Evolutionary conservation across 2,329 filamentous ascomycete species (phyloP), one percentile per base, ranked within the genome.

Genomic region (Trichophyton schoenleinii): DNA sequence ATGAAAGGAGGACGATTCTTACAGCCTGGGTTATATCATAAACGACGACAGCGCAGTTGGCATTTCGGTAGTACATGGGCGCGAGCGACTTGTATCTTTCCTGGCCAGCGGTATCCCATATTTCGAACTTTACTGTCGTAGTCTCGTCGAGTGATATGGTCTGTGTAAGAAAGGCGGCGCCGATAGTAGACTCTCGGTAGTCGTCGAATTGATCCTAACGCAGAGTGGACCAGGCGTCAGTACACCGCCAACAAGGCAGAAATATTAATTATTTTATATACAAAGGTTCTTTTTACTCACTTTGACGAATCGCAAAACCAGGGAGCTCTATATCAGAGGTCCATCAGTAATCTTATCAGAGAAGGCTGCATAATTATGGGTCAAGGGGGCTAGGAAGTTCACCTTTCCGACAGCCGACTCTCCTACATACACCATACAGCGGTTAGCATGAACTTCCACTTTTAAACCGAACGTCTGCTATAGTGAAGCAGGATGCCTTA

Each of bases 21-120:
- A 99, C 94, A 68, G 94, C 90, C 83, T 99, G 94, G 72, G 94
- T 99, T 72, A 99, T 97, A 78, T 99, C 94, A 77, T 99, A 99
- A 67, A 99, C 94, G 57, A 99, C 92, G 36, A 99, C 92, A 63
- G 95, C 94, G 78, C 94, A 97, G 83, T 99, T 97, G 69, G 95
- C 95, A 75, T 99, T 99, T 70, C 95, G 83, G 80, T 99, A 99
- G 81, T 99, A 99, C 94, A 99, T 99, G 70, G 94, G 94, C 38
- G 94, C 94, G 67, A 99, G 82, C 11, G 94, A 97, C 82, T 97
- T 97, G 83, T 97, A 99, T 72, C 95, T 86, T 78, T 99, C 94
- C 79, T 99, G 94, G 66, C 94, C 94, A 65, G 94, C 94, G 8
- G 94, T 99, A 77, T 96, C 91, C 91, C 94, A 99, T 73, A 99